Percentiles rank a stretch among this genome's conserved stretches.
Conservation (phyloP, 495 filamentous ascomycete genomes). For the Neurospora pannonica region DNA sequence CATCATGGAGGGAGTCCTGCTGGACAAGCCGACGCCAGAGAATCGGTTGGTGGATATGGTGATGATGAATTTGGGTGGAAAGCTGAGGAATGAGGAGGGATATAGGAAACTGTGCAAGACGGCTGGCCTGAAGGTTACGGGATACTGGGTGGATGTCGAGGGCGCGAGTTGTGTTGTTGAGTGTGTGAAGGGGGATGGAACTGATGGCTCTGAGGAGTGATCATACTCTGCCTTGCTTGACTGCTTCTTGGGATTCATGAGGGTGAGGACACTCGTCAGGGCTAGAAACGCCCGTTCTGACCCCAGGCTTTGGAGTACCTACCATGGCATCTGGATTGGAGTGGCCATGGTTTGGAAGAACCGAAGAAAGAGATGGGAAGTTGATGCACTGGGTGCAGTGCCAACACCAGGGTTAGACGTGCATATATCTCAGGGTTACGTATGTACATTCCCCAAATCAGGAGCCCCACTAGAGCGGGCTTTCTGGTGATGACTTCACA, state of each 20-base stretch:
- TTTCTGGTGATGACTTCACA: background rate
- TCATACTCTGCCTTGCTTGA: background rate
- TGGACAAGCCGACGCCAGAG: conserved; percentile 10
- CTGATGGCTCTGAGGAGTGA: background rate
- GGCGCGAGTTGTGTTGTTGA: conserved; percentile 16
- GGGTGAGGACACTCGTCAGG: background rate
- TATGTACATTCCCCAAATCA: background rate
- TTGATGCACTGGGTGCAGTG: background rate
- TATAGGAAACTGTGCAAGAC: conserved; percentile 5
- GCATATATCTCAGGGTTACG: background rate
- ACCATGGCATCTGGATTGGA: background rate
- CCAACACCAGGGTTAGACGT: background rate
- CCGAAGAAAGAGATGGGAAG: background rate
- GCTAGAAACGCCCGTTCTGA: background rate
- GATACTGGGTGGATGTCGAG: conserved; percentile 9
- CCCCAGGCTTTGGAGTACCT: background rate
- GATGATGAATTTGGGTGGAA: conserved; percentile 25
- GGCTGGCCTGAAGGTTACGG: conserved; percentile 16
- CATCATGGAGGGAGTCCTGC: conserved; percentile 19
- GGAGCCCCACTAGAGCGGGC: background rate
- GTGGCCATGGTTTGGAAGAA: background rate
- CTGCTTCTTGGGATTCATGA: background rate
- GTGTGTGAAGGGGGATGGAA: conserved; percentile 8
- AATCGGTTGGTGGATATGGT: conserved; percentile 22
- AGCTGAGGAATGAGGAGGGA: conserved; percentile 17